Base-by-base conservation (phyloP, 495 filamentous ascomycete genomes). In the Neurospora sp. region DNA sequence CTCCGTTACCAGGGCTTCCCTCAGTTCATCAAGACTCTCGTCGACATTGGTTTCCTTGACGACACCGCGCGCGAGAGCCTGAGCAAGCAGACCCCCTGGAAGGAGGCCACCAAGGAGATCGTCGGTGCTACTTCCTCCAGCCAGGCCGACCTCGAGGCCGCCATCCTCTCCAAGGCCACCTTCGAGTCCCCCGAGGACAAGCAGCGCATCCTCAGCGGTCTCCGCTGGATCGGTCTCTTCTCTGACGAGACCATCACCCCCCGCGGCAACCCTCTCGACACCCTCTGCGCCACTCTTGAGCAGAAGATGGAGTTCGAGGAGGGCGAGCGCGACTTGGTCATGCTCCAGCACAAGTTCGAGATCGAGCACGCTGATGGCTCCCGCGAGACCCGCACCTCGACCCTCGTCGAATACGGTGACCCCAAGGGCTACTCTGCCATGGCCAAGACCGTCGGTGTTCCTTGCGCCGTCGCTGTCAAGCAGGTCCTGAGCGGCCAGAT, bases 301-400 rank as follows among this genome's bases (percentile, higher is more conserved):
- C 81, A 92, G 84, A 97, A 97, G 88, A 97, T 97, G 93, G 87
- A 92, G 80, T 98, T 90, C 81, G 92, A 87, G 76, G 86, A 90
- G 72, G 90, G 88, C 44, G 96, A 97, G 89, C 90, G 95, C 46
- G 94, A 96, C 79, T 84, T 97, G 48, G 82, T 78, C 77, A 92
- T 96, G 88, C 89, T 97, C 46, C 87, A 93, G 84, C 96, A 99
- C 88, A 93, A 92, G 81, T 98, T 97, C 81, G 91, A 91, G 80
- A 92, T 98, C 77, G 92, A 97, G 86, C 82, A 91, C 79, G 88
- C 89, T 80, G 93, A 97, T 78, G 83, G 84, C 71, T 81, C 78
- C 71, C 83, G 89, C 80, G 91, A 97, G 87, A 92, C 88, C 44
- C 86, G 90, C 62, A 94, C 92, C 9, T 91, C 88, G 46, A 98